Base-by-base conservation (phyloP, 1,139 yeast genomes). In the Lodderomyces beijingensis region DNA sequence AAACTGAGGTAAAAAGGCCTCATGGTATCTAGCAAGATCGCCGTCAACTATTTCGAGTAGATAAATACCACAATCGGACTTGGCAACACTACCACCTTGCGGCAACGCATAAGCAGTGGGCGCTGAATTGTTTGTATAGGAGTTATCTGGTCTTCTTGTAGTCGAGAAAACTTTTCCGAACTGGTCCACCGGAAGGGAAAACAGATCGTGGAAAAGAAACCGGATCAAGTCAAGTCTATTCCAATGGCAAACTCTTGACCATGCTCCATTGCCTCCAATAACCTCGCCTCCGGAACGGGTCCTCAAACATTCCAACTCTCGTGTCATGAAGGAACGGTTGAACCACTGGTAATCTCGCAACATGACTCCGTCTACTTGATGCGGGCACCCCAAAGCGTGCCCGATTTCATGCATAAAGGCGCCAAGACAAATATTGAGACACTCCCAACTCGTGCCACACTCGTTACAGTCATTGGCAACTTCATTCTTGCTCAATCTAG, bases 391-490 rank as follows among this genome's bases (percentile, higher is more conserved):
- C 26, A 89, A 63, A 18, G 76, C 62, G 53, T 91, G 97, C 2
- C 98, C 97, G 34, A 88, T 81, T 53, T 91, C 97, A 54, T 91
- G 98, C 83, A 89, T 71, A 47, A 87, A 88, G 0, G 97, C 97
- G 27, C 98, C 97, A 52, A 86, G 56, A 2, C 96, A 87, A 27
- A 91, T 73, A 40, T 84, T 82, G 27, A 84, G 59, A 49, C 95
- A 85, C 55, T 88, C 96, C 96, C 96, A 91, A 36, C 82, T 73
- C 1, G 95, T 75, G 1, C 94, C 86, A 54, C 95, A 83, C 51
- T 87, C 82, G 47, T 77, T 74, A 42, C 82, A 69, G 53, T 91
- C 98, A 52, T 91, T 88, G 6, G 95, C 96, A 6, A 89, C 96
- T 43, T 85, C 88, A 2, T 51, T 53, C 0, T 68, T 72, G 34